Evolutionary conservation across 106 monocot genomes (phyloP).

Genomic region (Gastrodia elata): DNA sequence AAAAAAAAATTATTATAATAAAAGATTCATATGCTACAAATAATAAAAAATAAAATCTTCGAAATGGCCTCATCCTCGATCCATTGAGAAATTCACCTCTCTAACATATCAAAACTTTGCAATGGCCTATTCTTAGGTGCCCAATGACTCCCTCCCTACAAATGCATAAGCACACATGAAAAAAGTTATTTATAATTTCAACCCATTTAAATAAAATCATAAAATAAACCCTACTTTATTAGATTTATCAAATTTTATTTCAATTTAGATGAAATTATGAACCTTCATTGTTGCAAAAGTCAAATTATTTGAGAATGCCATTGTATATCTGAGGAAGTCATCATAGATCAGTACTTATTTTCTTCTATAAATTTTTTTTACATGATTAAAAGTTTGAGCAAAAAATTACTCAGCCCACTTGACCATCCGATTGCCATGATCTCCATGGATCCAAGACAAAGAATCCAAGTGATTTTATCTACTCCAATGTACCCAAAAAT

Average conservation of each 20-base stretch:
- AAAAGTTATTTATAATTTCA: too few relatives aligned
- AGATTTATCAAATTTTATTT: neutral
- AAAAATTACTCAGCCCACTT: conserved; percentile 26
- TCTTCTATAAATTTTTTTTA: too few relatives aligned
- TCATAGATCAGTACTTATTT: neutral
- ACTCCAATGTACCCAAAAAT: conserved; percentile 8
- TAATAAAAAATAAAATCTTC: too few relatives aligned
- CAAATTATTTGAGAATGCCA: conserved; percentile 40
- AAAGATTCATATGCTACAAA: too few relatives aligned
- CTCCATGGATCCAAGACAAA: conserved; percentile 13
- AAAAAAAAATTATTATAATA: too few relatives aligned
- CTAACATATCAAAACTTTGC: conserved; percentile 38
- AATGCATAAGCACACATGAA: too few relatives aligned
- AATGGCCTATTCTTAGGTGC: conserved; percentile 38
- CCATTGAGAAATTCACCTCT: conserved; percentile 45
- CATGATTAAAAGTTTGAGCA: too few relatives aligned
- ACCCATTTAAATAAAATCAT: neutral
- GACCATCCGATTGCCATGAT: conserved; percentile 26
- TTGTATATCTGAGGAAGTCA: conserved; percentile 28
- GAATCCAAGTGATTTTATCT: conserved; percentile 13
- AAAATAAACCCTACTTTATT: neutral
- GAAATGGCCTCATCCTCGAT: too few relatives aligned
- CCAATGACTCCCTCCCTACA: conserved; percentile 56
- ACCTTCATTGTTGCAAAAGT: conserved; percentile 73
- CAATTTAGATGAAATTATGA: neutral